These are phyloP conservation scores for Carallia brachiata DNA, from an alignment of 345 rosid genomes.

Conservation along the genomic window DNA sequence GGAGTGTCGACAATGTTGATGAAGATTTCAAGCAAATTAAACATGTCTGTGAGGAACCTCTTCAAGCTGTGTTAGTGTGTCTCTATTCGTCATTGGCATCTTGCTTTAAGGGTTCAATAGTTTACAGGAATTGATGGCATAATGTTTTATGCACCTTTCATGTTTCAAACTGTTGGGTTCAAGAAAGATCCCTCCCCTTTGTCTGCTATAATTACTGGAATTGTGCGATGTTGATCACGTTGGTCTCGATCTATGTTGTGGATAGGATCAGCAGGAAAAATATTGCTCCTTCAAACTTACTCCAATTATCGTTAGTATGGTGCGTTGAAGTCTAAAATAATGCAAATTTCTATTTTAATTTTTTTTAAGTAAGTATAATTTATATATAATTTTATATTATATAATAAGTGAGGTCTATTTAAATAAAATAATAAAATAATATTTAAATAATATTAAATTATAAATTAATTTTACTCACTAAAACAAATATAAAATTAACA, in stretches of 20 bases:
- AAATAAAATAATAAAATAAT: too few relatives aligned
- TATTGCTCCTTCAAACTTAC: constrained; percentile 50
- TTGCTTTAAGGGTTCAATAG: constrained; percentile 39
- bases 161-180: constrained; percentile 69
- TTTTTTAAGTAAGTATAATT: too few relatives aligned
- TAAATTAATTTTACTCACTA: too few relatives aligned
- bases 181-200: constrained; percentile 53
- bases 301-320: constrained; percentile 35
- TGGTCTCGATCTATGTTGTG: constrained; percentile 54
- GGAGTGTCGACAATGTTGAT: constrained; percentile 31
- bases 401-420: too few relatives aligned
- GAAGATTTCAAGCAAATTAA: constrained; percentile 33
- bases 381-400: too few relatives aligned
- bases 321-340: not conserved
- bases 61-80: constrained; percentile 30
- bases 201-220: constrained; percentile 59
- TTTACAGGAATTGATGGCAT: constrained; percentile 49
- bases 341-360: too few relatives aligned
- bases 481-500: too few relatives aligned
- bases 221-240: constrained; percentile 51
- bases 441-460: too few relatives aligned
- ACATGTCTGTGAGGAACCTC: constrained; percentile 42
- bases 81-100: constrained; percentile 41
- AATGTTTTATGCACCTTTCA: constrained; percentile 59
- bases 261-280: constrained; percentile 57